Evolutionary conservation across 306 rosid species (phyloP).

Genomic region (Corylus americana): DNA sequence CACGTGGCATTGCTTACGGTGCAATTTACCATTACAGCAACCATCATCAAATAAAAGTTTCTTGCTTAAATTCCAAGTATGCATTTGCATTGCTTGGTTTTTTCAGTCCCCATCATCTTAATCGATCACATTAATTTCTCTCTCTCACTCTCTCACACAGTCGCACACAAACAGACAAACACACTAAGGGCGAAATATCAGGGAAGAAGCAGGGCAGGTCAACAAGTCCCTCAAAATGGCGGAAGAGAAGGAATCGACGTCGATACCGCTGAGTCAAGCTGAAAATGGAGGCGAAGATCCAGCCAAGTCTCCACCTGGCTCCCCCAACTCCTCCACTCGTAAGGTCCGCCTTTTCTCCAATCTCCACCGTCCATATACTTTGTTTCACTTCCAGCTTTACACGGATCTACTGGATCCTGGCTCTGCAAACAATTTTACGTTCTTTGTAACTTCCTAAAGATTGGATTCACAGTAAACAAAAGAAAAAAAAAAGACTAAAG

Average conservation of each 20-base stretch:
- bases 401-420: constrained; percentile 25
- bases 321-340: constrained; percentile 88
- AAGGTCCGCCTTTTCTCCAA: constrained; percentile 44
- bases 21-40: not conserved
- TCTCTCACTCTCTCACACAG: not conserved
- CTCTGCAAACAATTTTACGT: not conserved
- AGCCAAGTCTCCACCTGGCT: constrained; percentile 67
- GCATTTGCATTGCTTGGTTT: no score
- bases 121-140: not conserved
- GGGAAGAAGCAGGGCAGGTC: not conserved
- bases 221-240: constrained; percentile 46
- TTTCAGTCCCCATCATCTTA: not conserved
- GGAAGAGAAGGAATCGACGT: constrained; percentile 79
- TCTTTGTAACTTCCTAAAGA: not conserved
- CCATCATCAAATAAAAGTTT: not conserved
- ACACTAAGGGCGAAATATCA: not conserved
- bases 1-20: not conserved
- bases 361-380: not conserved
- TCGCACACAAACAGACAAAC: no score
- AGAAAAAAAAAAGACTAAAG: not conserved
- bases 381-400: not conserved
- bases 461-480: not conserved
- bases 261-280: constrained; percentile 80
- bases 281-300: constrained; percentile 77
- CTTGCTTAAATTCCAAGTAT: not conserved